Conservation (phyloP, 1,284 basidiomycete species). For the Sphaerobolus stellatus region DNA sequence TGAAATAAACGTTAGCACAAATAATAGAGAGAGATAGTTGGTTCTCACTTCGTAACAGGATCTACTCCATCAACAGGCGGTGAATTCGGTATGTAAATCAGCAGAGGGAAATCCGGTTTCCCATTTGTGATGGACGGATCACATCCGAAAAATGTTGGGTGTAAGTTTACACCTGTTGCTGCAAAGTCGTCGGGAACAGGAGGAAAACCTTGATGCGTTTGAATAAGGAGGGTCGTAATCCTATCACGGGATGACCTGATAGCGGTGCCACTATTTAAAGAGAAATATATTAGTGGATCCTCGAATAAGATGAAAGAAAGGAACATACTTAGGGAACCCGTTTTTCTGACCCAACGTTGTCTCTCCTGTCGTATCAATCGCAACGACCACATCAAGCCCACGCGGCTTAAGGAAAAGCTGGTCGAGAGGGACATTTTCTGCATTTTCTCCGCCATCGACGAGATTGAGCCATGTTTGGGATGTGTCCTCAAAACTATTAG, state of each 20-base stretch:
- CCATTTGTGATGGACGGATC: conserved; percentile 40
- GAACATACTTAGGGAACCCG: conserved; percentile 69
- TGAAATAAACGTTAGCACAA: not conserved
- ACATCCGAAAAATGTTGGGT: conserved; percentile 79
- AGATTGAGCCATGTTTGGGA: conserved; percentile 1
- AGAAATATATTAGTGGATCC: not conserved
- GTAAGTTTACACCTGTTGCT: conserved; percentile 60
- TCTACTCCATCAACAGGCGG: conserved; percentile 56
- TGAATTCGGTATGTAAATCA: conserved; percentile 65
- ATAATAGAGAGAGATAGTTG: not conserved
- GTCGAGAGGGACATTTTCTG: conserved; percentile 50
- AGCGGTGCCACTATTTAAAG: conserved; percentile 46
- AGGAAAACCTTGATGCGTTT: conserved; percentile 61
- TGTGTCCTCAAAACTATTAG: conserved; percentile 43
- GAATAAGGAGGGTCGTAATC: conserved; percentile 44
- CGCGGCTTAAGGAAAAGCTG: conserved; percentile 64
- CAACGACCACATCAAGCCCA: conserved; percentile 66
- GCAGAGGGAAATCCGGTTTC: conserved; percentile 53
- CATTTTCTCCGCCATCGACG: not conserved
- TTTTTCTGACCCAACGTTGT: conserved; percentile 36
- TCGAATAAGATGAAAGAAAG: not conserved
- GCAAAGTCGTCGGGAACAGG: conserved; percentile 64
- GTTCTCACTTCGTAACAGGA: conserved; percentile 58
- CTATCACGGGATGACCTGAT: conserved; percentile 42
- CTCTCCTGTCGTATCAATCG: conserved; percentile 65